Evolutionary conservation across 2,329 filamentous ascomycete species (phyloP).

Genomic region (Penicillium capsulatum): DNA sequence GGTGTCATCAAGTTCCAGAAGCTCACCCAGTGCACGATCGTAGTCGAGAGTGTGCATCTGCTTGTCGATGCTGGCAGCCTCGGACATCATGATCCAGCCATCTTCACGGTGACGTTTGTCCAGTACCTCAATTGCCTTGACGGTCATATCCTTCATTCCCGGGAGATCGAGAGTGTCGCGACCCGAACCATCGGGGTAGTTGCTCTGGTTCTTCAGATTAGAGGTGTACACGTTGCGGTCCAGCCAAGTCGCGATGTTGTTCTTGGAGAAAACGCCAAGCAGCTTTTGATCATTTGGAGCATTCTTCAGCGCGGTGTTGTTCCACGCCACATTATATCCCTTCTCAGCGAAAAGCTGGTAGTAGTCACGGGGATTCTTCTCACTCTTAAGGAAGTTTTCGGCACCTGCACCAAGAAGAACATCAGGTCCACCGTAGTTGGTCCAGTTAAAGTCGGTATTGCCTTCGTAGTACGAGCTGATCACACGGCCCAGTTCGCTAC

Average conservation of each 20-base stretch:
- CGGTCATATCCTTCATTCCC: slow-evolving; percentile 82
- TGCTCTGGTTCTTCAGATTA: slow-evolving; percentile 62
- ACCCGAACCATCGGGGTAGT: slow-evolving; percentile 64
- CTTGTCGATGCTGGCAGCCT: slow-evolving; percentile 83
- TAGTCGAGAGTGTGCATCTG: slow-evolving; percentile 85
- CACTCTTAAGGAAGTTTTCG: slow-evolving; percentile 70
- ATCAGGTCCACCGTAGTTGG: slow-evolving; percentile 67
- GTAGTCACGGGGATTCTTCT: slow-evolving; percentile 56
- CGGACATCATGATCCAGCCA: slow-evolving; percentile 84
- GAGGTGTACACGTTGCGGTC: slow-evolving; percentile 76
- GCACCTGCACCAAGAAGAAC: slow-evolving; percentile 80
- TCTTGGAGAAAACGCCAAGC: slow-evolving; percentile 72
- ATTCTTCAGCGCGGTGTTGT: slow-evolving; percentile 65
- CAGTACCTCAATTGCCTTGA: slow-evolving; percentile 81
- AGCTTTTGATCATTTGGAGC: slow-evolving; percentile 58
- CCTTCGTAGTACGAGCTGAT: slow-evolving; percentile 74
- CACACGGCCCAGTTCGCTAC: slow-evolving; percentile 65
- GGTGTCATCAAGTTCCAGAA: slow-evolving; percentile 81
- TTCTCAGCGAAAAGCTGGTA: slow-evolving; percentile 65
- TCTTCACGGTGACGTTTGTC: slow-evolving; percentile 60
- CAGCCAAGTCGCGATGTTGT: slow-evolving; percentile 77
- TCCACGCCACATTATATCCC: slow-evolving; percentile 67
- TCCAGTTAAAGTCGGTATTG: slow-evolving; percentile 77
- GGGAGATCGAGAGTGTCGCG: slow-evolving; percentile 68
- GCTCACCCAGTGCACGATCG: slow-evolving; percentile 76